Base-by-base conservation (phyloP, 805 yeast species). In the Henningerozyma blattae region DNA sequence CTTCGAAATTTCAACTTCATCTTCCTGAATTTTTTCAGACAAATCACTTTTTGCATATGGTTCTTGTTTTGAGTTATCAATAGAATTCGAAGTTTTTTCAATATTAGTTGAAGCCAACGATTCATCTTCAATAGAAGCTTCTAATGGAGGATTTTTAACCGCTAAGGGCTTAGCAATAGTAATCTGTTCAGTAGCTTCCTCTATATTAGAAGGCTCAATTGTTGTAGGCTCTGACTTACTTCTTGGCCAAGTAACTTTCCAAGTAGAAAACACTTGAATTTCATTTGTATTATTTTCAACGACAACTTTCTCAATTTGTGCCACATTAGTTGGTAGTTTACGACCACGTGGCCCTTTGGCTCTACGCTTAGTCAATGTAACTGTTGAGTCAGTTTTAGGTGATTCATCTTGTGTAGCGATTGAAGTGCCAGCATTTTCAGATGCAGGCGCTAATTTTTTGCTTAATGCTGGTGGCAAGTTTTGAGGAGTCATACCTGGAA, bases 311-410 rank as follows among this genome's bases (percentile, higher is more conserved):
- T 45, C 51, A 1, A 50, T 53, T 15, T 65, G 62, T 10, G 75
- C 70, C n/a, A 63, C 54, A 36, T 63, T 67, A 2, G 53, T 36
- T 0, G 91, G 91, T 34, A 79, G 56, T 45, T 72, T 74, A 39
- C 83, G 70, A 0, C 87, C 87, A 40, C 72, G 65, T 30, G 93
- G 93, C 0, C 89, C 91, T 43, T 61, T 75, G 1, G 76, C 77
- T 46, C 89, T 67, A 20, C 72, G 61, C 28, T 37, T 36, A 17
- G 25, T 14, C 5, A 5, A 8, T 13, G 18, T 12, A 12, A 9
- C 16, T 3, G 15, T 30, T 1, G 28, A 10, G 8, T 19, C 18
- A 13, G 22, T 34, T 10, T 10, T 15, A 4, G 18, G 16, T 18
- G 20, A 10, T 19, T 26, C 27, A 13, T 12, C 18, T 15, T 22